Base-by-base conservation (phyloP, 345 rosid species). In the Noccaea caerulescens region DNA sequence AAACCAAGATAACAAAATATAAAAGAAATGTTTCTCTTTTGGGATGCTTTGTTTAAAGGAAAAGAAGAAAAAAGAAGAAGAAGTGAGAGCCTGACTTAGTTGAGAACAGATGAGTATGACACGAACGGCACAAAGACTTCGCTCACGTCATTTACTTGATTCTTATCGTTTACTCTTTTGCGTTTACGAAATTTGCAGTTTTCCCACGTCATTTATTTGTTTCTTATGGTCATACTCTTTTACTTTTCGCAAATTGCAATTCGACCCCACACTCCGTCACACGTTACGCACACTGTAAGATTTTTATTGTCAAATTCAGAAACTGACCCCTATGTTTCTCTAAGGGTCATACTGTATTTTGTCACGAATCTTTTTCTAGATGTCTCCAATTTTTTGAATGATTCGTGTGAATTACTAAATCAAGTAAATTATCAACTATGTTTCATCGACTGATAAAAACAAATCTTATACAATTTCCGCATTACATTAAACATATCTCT, bases 81-180 rank as follows among this genome's bases (percentile, higher is more conserved):
- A 27, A 27, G 30, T n/a, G 39, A 46, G 10, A 62, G 39, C 30
- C 30, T 38, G 27, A 58, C 66, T 46, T 59, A 46, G 66, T 58
- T 59, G 58, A 58, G 27, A 55, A 57, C 66, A 58, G 73, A 66
- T 8, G 57, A 63, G 60, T 39, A 27, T 62, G 79, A 76, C 79
- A 76, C 75, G 66, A 76, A 69, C 71, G 60, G 66, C 79, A 76
- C 53, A 69, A 56, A 57, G 39, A 44, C 49, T 18, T 20, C 4
- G 45, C 52, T 62, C 47, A 38, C 53, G 53, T 54, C 79, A 61
- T 27, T 61, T 33, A n/a, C 10, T 36, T 42, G 10, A 32, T 42
- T 55, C 50, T 49, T 65, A 46, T 57, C 65, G 38, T 47, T 3
- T 46, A 38, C 9, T 25, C 20, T 25, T 54, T 63, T 14, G 54